Conservation (phyloP, 2,329 filamentous ascomycete genomes). For the Xylaria polymorpha region DNA sequence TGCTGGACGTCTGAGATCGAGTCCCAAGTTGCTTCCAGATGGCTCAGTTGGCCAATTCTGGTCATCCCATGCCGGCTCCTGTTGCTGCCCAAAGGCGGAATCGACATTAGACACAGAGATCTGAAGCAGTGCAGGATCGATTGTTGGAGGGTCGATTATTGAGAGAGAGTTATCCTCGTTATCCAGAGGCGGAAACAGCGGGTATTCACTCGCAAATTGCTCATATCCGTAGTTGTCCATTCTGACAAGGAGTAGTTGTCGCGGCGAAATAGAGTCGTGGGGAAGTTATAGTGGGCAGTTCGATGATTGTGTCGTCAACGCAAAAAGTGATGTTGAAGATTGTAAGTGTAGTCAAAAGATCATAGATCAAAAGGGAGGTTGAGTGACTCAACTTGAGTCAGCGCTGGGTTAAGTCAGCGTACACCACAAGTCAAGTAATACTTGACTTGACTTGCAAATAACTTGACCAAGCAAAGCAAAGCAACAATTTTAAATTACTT, state of each 20-base stretch:
- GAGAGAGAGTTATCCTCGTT: constrained; percentile 25
- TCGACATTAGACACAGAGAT: background rate
- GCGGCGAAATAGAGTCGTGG: background rate
- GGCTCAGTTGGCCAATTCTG: background rate
- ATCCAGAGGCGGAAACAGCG: background rate
- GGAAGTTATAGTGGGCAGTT: background rate
- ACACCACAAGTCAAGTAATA: too few species aligned
- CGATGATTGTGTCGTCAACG: background rate
- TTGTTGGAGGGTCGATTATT: background rate
- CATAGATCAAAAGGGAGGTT: background rate
- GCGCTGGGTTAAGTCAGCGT: too few species aligned
- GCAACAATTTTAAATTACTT: too few species aligned
- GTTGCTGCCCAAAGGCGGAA: constrained; percentile 3
- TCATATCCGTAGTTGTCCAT: constrained; percentile 7
- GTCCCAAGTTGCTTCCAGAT: background rate
- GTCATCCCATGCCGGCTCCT: background rate
- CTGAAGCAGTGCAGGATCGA: background rate
- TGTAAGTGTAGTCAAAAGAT: background rate
- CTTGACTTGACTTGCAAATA: too few species aligned
- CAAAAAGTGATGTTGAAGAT: constrained; percentile 1
- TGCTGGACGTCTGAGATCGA: background rate
- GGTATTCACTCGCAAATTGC: background rate
- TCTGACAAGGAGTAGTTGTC: background rate
- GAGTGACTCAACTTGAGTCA: too few species aligned
- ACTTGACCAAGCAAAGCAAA: too few species aligned